Evolutionary conservation across 139 green algal species (phyloP), one percentile per base, ranked within the genome.

Genomic region (Tetradesmus obliquus): DNA sequence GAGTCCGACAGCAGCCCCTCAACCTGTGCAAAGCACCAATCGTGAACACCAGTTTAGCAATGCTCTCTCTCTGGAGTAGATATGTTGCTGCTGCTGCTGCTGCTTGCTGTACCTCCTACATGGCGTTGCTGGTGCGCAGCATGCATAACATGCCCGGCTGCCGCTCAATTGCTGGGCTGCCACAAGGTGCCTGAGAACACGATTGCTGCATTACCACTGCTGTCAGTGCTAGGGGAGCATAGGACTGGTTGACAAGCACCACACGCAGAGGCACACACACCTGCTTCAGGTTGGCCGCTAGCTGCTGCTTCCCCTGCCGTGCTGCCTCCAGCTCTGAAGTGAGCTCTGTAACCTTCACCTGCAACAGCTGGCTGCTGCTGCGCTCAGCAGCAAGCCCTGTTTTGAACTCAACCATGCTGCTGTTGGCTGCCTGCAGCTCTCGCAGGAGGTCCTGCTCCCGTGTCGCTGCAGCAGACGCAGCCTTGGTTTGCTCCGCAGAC

Each of bases 1-100:
- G 90, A 90, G 22, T 92, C 90, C 19, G 71, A 69, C 83, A 92
- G 84, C 58, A 90, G 55, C n/a, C 62, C 66, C 82, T 92, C 89
- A 7, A 90, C 22, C 85, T 90, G 57, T 19, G n/a, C 6, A 76
- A 17, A 76, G 66, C 66, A 76, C 17, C 66, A 76, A 45, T 45
- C 32, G 32, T 45, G 32, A 45, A 45, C 32, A 45, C 32, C 32
- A 45, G 32, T 45, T 45, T 45, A 45, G 32, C 32, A 45, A 45
- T 45, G 32, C 32, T 45, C 32, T 45, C 32, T 45, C 32, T 45
- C 32, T 45, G 32, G 32, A 45, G 6, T 45, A 22, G n/a, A 88
- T 53, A 17, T 24, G 7, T 24, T 9, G 9, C 5, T 53, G 5
- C 55, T 76, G 83, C 83, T 74, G 72, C 7, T 76, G 24, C 54